Evolutionary conservation across 75 land plant species (phyloP), one percentile per base, ranked within the genome.

Genomic region (Sequoiadendron giganteum): DNA sequence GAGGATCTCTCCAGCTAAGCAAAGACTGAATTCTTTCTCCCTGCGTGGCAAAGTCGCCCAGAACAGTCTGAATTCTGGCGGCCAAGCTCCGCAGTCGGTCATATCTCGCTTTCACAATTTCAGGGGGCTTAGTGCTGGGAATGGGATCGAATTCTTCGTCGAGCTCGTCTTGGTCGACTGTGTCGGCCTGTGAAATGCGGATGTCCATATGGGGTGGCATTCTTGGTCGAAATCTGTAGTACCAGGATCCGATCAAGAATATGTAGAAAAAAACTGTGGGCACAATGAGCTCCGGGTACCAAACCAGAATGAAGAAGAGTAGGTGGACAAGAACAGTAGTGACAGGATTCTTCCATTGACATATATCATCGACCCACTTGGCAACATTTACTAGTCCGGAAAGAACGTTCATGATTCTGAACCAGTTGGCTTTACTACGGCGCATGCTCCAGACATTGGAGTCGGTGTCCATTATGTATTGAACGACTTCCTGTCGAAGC

Each of bases 391-490:
- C 79, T 0, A 86, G 90, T 86, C 96, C 94, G 36, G 93, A 93
- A 0, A 97, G 87, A 15, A 95, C 94, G 3, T 87, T 90, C 89
- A 94, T 92, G 18, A 95, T 94, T n/a, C 98, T 89, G 80, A 93
- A 94, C 93, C 95, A 97, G 85, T 97, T 97, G 0, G 94, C 93
- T 89, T 97, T 97, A 87, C 93, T 94, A 55, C 95, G 87, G 72
- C 97, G 65, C 93, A 95, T 90, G 90, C 97, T 97, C 98, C 98
- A 97, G 1, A 90, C 34, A 65, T 93, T 92, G 0, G 93, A 87
- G n/a, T 95, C 97, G 6, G 94, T 93, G 84, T 97, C 98, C 48
- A 97, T 87, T 97, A 97, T 94, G 96, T 88, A 97, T 70, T 91
- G 88, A 0, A 97, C 94, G 43, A 97, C 97, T 84, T 97, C 97